These are phyloP conservation scores for Allantophomopsis lycopodina DNA, from an alignment of 2,329 filamentous ascomycete species.

Conservation along the genomic window DNA sequence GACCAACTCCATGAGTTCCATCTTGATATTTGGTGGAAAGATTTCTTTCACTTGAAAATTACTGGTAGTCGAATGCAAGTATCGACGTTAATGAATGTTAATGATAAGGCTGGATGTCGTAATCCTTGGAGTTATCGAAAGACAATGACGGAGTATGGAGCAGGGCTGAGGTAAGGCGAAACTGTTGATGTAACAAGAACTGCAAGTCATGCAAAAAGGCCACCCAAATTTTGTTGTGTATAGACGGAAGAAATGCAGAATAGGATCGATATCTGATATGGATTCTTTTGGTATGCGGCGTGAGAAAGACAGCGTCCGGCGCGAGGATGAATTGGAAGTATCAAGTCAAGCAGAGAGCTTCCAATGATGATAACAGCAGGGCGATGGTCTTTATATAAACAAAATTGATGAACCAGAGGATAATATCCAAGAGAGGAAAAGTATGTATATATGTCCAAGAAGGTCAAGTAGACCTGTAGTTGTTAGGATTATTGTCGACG, in stretches of 20 bases:
- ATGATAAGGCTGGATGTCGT: not conserved
- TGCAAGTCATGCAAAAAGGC: no score
- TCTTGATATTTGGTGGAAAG: conserved; percentile 13
- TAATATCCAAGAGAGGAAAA: not conserved
- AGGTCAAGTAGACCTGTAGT: not conserved
- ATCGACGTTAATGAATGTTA: not conserved
- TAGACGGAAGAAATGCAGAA: no score
- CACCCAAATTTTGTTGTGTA: no score
- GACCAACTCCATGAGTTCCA: conserved; percentile 53
- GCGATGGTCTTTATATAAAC: not conserved
- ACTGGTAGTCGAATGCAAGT: not conserved
- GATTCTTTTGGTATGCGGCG: no score
- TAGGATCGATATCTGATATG: no score
- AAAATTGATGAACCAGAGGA: not conserved
- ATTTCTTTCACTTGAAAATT: not conserved
- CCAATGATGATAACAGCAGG: not conserved
- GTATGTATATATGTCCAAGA: not conserved
- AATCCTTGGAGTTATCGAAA: no score
- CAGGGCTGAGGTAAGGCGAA: not conserved
- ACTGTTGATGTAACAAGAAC: not conserved
- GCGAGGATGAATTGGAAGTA: not conserved
- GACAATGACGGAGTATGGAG: no score
- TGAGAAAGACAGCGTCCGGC: not conserved
- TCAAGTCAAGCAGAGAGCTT: not conserved
- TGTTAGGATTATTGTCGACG: not conserved